These are phyloP conservation scores for Centella asiatica DNA, from an alignment of 129 eudicot genomes.

Conservation along the genomic window DNA sequence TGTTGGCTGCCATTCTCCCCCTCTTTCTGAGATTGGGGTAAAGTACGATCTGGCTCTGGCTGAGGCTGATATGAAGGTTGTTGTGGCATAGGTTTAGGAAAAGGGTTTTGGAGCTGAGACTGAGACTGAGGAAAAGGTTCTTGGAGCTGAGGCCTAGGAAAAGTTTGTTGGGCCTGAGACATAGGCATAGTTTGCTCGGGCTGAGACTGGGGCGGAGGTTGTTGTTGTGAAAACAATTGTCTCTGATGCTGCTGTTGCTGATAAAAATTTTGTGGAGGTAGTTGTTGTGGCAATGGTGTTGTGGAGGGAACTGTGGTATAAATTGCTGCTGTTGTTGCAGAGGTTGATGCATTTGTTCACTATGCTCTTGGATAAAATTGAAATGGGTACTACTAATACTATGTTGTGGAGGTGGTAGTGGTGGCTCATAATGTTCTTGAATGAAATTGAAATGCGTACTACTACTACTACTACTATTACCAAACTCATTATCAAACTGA, in stretches of 20 bases:
- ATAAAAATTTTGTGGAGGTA: not conserved
- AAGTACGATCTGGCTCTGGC: slow-evolving; percentile 4
- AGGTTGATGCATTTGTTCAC: not conserved
- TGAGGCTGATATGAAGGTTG: not conserved
- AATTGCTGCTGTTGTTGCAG: not conserved
- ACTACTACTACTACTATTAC: not conserved
- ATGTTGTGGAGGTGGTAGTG: not conserved
- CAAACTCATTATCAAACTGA: slow-evolving; percentile 50
- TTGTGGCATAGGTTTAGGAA: slow-evolving; percentile 17
- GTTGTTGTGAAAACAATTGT: not conserved
- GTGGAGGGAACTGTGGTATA: not conserved
- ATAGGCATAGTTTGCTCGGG: not conserved
- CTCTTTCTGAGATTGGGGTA: not conserved
- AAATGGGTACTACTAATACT: not conserved
- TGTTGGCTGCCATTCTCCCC: not conserved
- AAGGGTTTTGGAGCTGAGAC: slow-evolving; percentile 16
- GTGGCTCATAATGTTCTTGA: too few species aligned
- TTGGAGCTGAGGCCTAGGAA: not conserved
- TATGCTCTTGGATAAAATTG: slow-evolving; percentile 1
- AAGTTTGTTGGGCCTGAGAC: not conserved
- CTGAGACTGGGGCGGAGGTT: not conserved
- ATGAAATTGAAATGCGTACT: not conserved
- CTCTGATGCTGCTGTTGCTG: not conserved
- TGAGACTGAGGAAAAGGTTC: not conserved
- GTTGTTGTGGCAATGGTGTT: not conserved